A percentile compares a stretch with the other conserved stretches of the same genome.
phyloP scores from a whole-genome alignment of 805 yeast species.

The Zygosaccharomyces lentus region DNA sequence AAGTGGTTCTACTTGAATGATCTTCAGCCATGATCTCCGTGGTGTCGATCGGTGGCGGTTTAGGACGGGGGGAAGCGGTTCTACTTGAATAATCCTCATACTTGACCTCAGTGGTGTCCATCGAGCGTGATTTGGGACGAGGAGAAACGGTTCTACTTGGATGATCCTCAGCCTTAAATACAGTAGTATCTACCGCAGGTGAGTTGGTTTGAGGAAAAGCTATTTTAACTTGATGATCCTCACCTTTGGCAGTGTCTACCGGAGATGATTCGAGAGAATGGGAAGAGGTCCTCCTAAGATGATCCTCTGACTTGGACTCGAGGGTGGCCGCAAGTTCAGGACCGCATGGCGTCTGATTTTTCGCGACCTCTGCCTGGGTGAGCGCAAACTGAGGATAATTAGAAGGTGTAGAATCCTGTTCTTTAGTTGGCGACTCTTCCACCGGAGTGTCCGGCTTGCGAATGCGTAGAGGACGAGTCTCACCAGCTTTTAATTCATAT shows the following conservation, averaged over 20 bases:
- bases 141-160: background rate
- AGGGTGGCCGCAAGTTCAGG: background rate
- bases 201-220: background rate
- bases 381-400: background rate
- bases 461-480: background rate
- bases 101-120: background rate
- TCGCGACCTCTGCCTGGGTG: too few relatives aligned
- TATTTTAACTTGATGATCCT: background rate
- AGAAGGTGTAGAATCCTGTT: background rate
- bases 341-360: too few relatives aligned
- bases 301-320: background rate
- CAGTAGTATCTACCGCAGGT: background rate
- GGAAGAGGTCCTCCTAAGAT: background rate
- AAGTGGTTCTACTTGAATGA: background rate
- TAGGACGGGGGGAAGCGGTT: background rate
- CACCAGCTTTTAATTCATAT: background rate
- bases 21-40: background rate
- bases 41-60: background rate
- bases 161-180: background rate
- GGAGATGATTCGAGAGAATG: background rate
- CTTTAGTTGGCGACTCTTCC: background rate
- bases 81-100: background rate
- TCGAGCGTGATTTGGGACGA: background rate
- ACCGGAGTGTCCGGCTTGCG: background rate
- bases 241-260: background rate